Evolutionary conservation across 2,329 filamentous ascomycete species (phyloP).

Genomic region (Pseudocercospora pini-densiflorae): DNA sequence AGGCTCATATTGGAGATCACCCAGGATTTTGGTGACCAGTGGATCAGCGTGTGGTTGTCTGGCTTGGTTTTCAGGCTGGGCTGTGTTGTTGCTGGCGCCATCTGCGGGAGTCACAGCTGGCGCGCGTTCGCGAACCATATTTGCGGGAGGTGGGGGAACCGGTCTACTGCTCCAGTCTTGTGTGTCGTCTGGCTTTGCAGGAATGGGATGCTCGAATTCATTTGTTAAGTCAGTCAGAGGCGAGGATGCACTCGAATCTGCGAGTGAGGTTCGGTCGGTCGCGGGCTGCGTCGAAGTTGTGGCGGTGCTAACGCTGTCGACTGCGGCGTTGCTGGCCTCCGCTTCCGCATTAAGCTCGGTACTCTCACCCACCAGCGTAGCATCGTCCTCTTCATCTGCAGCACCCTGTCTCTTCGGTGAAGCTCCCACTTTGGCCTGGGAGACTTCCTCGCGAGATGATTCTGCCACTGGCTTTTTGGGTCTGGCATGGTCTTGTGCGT

Average conservation of each 20-base stretch:
- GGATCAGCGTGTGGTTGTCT: slow-evolving; percentile 15
- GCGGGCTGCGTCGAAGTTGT: neutral
- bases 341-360: neutral
- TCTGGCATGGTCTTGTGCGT: neutral
- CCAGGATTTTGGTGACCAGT: slow-evolving; percentile 20
- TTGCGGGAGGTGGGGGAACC: neutral
- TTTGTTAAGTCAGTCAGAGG: neutral
- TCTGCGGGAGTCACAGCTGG: neutral
- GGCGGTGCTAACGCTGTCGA: slow-evolving; percentile 69
- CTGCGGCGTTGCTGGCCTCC: slow-evolving; percentile 78
- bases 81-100: neutral
- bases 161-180: neutral
- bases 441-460: neutral
- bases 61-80: neutral
- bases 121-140: neutral
- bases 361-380: neutral
- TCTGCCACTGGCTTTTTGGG: neutral
- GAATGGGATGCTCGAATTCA: neutral
- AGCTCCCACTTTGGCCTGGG: slow-evolving; percentile 1
- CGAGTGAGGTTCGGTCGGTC: neutral
- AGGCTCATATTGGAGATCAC: slow-evolving; percentile 21
- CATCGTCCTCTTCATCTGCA: neutral
- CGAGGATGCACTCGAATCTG: neutral
- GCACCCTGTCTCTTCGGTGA: neutral
- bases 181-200: neutral